Base-by-base conservation (phyloP, 73 alveolate species). In the Paraurostyla sp. region DNA sequence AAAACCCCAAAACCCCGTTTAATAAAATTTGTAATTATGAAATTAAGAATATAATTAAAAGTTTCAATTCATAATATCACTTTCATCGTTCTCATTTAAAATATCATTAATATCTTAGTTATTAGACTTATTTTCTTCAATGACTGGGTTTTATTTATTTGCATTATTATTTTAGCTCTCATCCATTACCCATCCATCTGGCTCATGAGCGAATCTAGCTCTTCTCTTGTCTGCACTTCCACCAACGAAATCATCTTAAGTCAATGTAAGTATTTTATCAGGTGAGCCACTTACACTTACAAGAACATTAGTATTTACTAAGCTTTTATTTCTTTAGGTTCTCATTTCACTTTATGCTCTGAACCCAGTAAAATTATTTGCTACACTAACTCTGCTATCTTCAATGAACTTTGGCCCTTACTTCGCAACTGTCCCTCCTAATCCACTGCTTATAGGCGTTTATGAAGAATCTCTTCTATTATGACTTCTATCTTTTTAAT, bases 301-400 rank as follows among this genome's bases (percentile, higher is more conserved):
- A 40, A 30, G 23, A 1, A 35, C 58, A 65, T 65, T 65, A 38
- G 43, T 65, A 65, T 65, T 65, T 9, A 65, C 46, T 1, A 65
- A 18, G 1, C 33, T 16, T 2, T 38, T 15, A 35, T 65, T 65
- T 65, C 82, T 65, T 38, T 65, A 35, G 13, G 56, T 38, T 33
- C 58, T 33, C 82, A 65, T 33, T 65, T 65, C 82, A 65, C 58
- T 65, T 35, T 65, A 65, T 4, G 60, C 82, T 18, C 56, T 65
- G 42, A 65, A 65, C 9, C 82, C 82, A 35, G 82, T 65, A 40
- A 38, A 65, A 65, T 65, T 65, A 65, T 65, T 65, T 9, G 82
- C 82, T 9, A 65, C 82, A 35, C 59, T 35, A 7, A 65, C 41
- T 38, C 86, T 73, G 41, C 29, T 62, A 35, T 62, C 25, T 23